Evolutionary conservation across 116 monocot genomes (phyloP), one percentile per base, ranked within the genome.

Genomic region (Cymodocea nodosa): DNA sequence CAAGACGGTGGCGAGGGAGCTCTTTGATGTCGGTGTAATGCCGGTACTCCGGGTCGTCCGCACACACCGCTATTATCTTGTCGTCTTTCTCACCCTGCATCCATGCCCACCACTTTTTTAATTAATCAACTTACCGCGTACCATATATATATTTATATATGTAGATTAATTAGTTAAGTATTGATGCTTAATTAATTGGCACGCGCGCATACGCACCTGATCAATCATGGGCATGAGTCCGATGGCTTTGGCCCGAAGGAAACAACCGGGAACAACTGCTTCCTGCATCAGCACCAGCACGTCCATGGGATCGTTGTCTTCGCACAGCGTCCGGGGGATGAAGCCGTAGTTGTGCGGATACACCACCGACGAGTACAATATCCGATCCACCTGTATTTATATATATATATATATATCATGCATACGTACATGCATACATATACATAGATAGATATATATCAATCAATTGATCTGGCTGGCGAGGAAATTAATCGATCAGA

Each of bases 141-240:
- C n/a, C n/a, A n/a, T n/a, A n/a, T n/a, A n/a, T n/a, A n/a, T n/a
- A n/a, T n/a, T n/a, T n/a, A n/a, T n/a, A n/a, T n/a, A n/a, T n/a
- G n/a, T n/a, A n/a, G n/a, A n/a, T n/a, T n/a, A n/a, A n/a, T n/a
- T n/a, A n/a, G n/a, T n/a, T n/a, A n/a, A n/a, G n/a, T n/a, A n/a
- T n/a, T n/a, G n/a, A n/a, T n/a, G n/a, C n/a, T n/a, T n/a, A n/a
- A n/a, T n/a, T n/a, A n/a, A n/a, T n/a, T n/a, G n/a, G n/a, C n/a
- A n/a, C n/a, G n/a, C 3, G 30, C 30, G 3, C 3, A 3, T 30
- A 30, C 30, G 30, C 3, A 85, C 88, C 88, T 94, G 94, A 76
- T 94, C 94, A 37, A 94, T 90, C 94, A 94, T 94, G 62, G 94
- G 94, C 95, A 95, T 90, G 20, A 95, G 79, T 37, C 95, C 95